Percentiles rank a stretch among this genome's conserved stretches.
Conservation (phyloP, 805 yeast species). For the Yamadazyma paraphyllophila region DNA sequence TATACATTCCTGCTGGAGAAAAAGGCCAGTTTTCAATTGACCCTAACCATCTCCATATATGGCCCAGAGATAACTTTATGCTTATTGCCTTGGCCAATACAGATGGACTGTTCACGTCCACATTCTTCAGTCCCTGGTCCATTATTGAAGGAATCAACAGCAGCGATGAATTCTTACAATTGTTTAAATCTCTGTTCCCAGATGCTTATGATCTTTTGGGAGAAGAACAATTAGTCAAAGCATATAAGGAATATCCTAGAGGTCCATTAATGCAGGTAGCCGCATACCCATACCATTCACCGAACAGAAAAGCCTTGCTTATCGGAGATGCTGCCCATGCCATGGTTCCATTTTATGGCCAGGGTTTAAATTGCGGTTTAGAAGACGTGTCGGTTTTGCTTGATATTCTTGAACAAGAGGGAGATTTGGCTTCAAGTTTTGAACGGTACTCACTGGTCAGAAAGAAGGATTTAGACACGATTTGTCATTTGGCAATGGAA, state of each 20-base stretch:
- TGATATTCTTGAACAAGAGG: slow-evolving; percentile 38
- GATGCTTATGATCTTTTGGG: slow-evolving; percentile 77
- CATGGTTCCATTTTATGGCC: slow-evolving; percentile 98
- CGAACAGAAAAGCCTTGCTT: slow-evolving; percentile 58
- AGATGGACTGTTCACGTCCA: slow-evolving; percentile 86
- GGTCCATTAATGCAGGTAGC: slow-evolving; percentile 76
- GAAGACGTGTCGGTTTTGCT: slow-evolving; percentile 79
- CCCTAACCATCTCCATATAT: slow-evolving; percentile 81
- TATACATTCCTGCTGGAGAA: slow-evolving; percentile 61
- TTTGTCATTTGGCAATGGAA: slow-evolving; percentile 71
- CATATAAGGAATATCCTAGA: slow-evolving; percentile 60
- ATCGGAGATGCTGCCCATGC: slow-evolving; percentile 95
- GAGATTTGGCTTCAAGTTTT: slow-evolving; percentile 50
- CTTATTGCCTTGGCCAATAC: slow-evolving; percentile 82
- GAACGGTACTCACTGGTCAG: slow-evolving; percentile 52
- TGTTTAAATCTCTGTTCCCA: slow-evolving; percentile 62
- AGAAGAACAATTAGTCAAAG: slow-evolving; percentile 45
- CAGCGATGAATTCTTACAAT: slow-evolving; percentile 45
- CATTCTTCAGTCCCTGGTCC: slow-evolving; percentile 81
- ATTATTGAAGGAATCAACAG: slow-evolving; percentile 53
- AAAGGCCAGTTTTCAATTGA: slow-evolving; percentile 49
- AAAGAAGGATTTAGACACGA: slow-evolving; percentile 68
- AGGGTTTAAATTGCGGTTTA: slow-evolving; percentile 95
- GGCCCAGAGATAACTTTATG: slow-evolving; percentile 90
- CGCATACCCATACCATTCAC: slow-evolving; percentile 66